These are phyloP conservation scores for Ottelia alismoides DNA, from an alignment of 106 monocot species.

Conservation along the genomic window DNA sequence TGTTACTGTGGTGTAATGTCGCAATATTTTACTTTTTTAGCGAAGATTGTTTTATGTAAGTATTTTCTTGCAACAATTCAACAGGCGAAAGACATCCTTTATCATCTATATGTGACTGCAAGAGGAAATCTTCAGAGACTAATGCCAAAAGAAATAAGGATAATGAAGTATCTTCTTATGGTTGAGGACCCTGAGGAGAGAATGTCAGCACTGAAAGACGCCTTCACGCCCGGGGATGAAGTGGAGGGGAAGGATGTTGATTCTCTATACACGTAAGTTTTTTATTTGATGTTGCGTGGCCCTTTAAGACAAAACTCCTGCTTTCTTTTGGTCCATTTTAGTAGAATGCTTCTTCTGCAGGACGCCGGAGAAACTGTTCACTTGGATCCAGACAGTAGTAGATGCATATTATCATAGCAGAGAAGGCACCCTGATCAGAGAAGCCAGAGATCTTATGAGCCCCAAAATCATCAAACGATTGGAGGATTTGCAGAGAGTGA, in stretches of 20 bases:
- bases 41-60: no score
- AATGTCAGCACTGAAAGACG: constrained; percentile 56
- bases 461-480: constrained; percentile 63
- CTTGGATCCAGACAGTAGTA: constrained; percentile 60
- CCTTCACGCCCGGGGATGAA: constrained; percentile 81
- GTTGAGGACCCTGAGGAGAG: constrained; percentile 66
- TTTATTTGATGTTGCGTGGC: no score
- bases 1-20: no score
- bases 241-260: constrained; percentile 76
- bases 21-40: no score
- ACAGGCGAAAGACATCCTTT: constrained; percentile 83
- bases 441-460: constrained; percentile 88
- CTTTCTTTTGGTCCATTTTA: no score
- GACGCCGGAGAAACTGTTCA: constrained; percentile 61
- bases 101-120: constrained; percentile 77
- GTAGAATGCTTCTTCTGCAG: no score
- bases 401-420: constrained; percentile 84
- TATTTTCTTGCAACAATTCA: no score
- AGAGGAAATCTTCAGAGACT: constrained; percentile 81
- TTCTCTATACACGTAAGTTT: constrained; percentile 78
- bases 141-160: constrained; percentile 94
- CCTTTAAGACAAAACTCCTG: no score
- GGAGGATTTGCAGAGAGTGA: constrained; percentile 50
- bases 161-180: constrained; percentile 72
- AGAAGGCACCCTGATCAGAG: constrained; percentile 69